phyloP scores from a whole-genome alignment of 352 stramenopile species.

The Saprolegnia diclina region DNA sequence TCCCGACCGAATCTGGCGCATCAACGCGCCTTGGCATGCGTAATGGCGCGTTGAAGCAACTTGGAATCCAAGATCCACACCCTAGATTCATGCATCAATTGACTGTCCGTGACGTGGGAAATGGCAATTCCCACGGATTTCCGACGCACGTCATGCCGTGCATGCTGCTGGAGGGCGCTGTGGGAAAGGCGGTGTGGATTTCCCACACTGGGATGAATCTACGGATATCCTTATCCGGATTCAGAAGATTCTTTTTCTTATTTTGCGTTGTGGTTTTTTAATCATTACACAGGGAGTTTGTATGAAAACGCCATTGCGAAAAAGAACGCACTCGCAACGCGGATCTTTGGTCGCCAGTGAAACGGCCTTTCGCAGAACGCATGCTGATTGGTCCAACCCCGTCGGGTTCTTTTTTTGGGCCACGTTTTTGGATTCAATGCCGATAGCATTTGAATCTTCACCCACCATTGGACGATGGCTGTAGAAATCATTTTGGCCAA shows the following conservation, averaged over 20 bases:
- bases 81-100: background rate
- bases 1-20: no score
- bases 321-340: background rate
- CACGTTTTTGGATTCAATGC: conserved; percentile 13
- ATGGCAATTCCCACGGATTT: background rate
- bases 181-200: background rate
- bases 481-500: conserved; percentile 4
- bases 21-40: background rate
- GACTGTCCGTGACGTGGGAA: background rate
- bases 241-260: background rate
- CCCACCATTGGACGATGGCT: background rate
- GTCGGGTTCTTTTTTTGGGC: conserved; percentile 22
- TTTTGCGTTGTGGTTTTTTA: background rate
- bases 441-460: conserved; percentile 17
- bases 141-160: no score
- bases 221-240: background rate
- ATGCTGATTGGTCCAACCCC: background rate
- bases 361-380: background rate
- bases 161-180: no score
- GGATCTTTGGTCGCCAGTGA: background rate
- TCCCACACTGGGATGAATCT: background rate
- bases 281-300: background rate
- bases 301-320: background rate
- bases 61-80: background rate
- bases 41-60: background rate